Conservation (phyloP, 345 rosid species). For the Melaleuca quinquenervia region DNA sequence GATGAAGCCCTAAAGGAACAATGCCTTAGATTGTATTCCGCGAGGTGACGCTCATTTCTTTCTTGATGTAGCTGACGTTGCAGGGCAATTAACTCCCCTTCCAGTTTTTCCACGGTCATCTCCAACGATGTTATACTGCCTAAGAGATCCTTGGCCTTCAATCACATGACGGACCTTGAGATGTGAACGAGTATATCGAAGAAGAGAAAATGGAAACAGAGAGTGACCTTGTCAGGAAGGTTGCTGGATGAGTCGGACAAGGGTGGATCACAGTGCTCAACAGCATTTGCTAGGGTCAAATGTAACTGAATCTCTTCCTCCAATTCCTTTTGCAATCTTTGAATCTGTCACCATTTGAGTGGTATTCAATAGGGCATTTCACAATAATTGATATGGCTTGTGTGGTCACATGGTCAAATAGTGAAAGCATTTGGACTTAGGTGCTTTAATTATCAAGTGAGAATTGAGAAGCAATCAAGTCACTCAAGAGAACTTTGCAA, state of each 20-base stretch:
- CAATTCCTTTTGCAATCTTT: conserved; percentile 55
- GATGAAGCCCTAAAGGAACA: conserved; percentile 21
- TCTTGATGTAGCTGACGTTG: conserved; percentile 73
- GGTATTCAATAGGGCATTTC: not conserved
- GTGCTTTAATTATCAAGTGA: not conserved
- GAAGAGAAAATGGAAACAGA: not conserved
- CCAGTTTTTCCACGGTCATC: conserved; percentile 68
- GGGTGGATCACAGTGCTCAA: conserved; percentile 46
- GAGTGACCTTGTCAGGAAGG: conserved; percentile 62
- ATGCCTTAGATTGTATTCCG: conserved; percentile 46
- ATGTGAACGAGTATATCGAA: not conserved
- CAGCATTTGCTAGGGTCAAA: conserved; percentile 54
- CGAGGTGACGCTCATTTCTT: conserved; percentile 62
- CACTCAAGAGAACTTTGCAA: not conserved
- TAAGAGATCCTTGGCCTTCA: conserved; percentile 68
- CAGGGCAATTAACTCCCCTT: conserved; percentile 55
- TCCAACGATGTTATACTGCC: conserved; percentile 63
- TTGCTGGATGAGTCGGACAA: conserved; percentile 38
- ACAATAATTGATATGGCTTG: not conserved
- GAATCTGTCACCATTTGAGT: conserved; percentile 29
- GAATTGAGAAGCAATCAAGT: not conserved
- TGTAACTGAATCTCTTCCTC: conserved; percentile 67
- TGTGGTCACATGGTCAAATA: not conserved
- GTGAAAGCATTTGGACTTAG: not conserved
- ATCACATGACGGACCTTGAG: not conserved